Base-by-base conservation (phyloP, 1,139 yeast genomes). In the Debaryomycetaceae sp. region DNA sequence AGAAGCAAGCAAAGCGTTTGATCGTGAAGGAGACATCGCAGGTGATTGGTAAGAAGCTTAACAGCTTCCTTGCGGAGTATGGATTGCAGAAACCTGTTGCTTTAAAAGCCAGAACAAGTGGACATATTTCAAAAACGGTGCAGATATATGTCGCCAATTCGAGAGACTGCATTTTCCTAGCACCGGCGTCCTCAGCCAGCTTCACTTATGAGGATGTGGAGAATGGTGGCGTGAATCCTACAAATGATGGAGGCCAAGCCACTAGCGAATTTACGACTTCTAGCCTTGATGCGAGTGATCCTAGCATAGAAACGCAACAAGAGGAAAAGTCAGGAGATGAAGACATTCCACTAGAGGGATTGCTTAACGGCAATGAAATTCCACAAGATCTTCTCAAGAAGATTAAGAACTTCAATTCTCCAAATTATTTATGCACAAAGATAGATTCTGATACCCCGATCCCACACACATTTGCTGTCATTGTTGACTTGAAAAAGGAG, bases 141-240 rank as follows among this genome's bases (percentile, higher is more conserved):
- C 62, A 59, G 44, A 47, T 71, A 3, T 70, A 68, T 45, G 70
- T 74, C 36, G 66, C 78, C 34, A 74, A 72, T 49, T 53, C 75
- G 14, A 68, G 68, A 49, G 74, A 73, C 49, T 70, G 76, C 42
- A 63, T 74, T 9, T 74, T 65, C 49, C 56, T 74, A 41, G 67
- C 76, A 1, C 75, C 78, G 5, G 69, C 78, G 1, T 59, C 66
- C 20, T 65, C 75, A 4, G 70, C 76, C 20, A 68, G 75, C 48
- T 71, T 68, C 48, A 70, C 76, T 8, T 72, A 72, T 51, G 78
- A 72, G 48, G 79, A 74, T 47, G 74, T 63, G 11, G 78, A 72
- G 47, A 70, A 70, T 51, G 78, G 72, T 6, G 70, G 71, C 1
- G 56, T 53, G 6, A 53, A 54, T 5, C 34, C 35, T 22, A 42